Conservation (phyloP, 2,329 filamentous ascomycete species). For the Colletotrichum endophyticum region DNA sequence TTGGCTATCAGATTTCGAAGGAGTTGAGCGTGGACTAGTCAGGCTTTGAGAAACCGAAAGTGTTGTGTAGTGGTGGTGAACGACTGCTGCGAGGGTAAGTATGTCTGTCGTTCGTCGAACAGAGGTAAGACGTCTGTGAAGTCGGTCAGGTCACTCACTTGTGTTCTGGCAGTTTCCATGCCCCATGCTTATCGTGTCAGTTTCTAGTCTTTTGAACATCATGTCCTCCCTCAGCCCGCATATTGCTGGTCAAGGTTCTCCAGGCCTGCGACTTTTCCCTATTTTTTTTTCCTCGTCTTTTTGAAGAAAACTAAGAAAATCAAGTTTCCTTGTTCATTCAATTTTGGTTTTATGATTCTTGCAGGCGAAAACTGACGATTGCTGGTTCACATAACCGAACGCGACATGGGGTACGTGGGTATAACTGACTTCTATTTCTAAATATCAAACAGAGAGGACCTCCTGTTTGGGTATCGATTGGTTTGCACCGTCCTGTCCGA, state of each 20-base stretch:
- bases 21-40: background rate
- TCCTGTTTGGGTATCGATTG: slow-evolving; percentile 1
- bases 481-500: background rate
- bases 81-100: background rate
- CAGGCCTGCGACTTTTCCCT: background rate
- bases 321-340: too few species aligned
- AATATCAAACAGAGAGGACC: background rate
- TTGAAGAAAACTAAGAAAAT: too few species aligned
- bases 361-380: background rate
- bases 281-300: too few species aligned
- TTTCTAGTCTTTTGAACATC: background rate
- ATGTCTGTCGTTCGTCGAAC: background rate
- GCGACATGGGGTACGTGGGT: background rate
- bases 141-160: background rate
- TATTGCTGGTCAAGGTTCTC: background rate
- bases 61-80: background rate
- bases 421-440: background rate
- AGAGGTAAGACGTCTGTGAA: background rate
- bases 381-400: background rate
- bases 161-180: background rate
- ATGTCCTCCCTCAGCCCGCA: background rate
- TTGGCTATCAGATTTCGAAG: background rate
- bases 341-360: background rate
- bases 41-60: background rate
- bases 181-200: background rate